Evolutionary conservation across 148 eudicot species (phyloP).

Genomic region (Fagopyrum esculentum): DNA sequence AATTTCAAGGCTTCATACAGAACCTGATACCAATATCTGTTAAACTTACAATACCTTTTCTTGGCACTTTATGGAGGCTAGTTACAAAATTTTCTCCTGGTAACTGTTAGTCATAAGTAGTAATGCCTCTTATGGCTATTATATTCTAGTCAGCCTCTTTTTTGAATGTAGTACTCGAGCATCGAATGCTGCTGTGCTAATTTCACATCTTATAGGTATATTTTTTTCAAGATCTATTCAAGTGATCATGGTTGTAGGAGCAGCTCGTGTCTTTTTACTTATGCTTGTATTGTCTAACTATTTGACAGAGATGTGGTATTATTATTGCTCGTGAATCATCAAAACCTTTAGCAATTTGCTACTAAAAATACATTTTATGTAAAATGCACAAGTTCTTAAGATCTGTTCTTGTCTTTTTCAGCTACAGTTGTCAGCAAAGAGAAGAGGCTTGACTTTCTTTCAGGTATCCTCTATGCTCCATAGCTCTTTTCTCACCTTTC

Average conservation of each 20-base stretch:
- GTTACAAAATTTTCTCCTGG: background rate
- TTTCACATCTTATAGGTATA: background rate
- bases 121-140: background rate
- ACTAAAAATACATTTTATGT: background rate
- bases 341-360: background rate
- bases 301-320: background rate
- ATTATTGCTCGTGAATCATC: background rate
- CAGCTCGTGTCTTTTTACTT: background rate
- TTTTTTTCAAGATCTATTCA: background rate
- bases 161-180: background rate
- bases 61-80: background rate
- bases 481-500: background rate
- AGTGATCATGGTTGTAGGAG: background rate
- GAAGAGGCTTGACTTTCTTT: conserved; percentile 65
- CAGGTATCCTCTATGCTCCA: conserved; percentile 40
- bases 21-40: background rate
- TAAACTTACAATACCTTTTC: background rate
- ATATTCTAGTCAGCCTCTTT: background rate
- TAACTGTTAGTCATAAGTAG: background rate
- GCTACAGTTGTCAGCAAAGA: conserved; percentile 57
- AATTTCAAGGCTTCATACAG: background rate
- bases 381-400: background rate
- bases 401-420: conserved; percentile 24
- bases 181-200: too few species aligned
- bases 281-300: background rate